phyloP scores from a whole-genome alignment of 805 yeast genomes.

The Monosporozyma yasuniensis region DNA sequence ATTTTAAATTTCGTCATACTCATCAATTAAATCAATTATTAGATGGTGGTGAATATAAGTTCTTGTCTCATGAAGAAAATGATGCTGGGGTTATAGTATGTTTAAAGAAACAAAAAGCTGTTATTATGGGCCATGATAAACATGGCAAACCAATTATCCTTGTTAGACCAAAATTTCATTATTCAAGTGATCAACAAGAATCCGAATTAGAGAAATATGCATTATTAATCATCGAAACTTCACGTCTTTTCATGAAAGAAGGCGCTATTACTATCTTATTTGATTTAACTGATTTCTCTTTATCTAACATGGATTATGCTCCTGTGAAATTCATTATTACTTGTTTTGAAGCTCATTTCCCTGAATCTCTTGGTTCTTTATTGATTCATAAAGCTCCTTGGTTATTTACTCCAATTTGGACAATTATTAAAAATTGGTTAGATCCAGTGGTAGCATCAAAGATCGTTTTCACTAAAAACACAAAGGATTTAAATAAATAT shows the following conservation, averaged over 20 bases:
- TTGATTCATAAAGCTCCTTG: constrained; percentile 93
- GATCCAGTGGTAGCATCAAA: constrained; percentile 95
- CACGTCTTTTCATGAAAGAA: constrained; percentile 65
- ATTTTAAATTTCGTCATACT: constrained; percentile 71
- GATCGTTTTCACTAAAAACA: constrained; percentile 68
- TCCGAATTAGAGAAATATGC: constrained; percentile 72
- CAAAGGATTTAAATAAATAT: constrained; percentile 56
- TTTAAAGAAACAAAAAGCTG: constrained; percentile 55
- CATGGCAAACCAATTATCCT: constrained; percentile 70
- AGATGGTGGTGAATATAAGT: constrained; percentile 62
- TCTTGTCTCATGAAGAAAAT: constrained; percentile 38
- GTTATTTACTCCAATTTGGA: constrained; percentile 94
- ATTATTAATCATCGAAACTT: constrained; percentile 65
- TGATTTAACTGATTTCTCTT: constrained; percentile 77
- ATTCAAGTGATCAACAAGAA: constrained; percentile 54
- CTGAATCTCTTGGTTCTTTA: constrained; percentile 80
- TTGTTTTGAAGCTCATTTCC: constrained; percentile 93
- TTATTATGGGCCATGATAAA: constrained; percentile 65
- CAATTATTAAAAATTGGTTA: constrained; percentile 82
- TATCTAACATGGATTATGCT: constrained; percentile 86
- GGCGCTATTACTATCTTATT: constrained; percentile 80
- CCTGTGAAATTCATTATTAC: constrained; percentile 85
- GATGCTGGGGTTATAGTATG: constrained; percentile 37
- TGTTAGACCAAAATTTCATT: constrained; percentile 73
- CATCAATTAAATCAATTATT: constrained; percentile 53